phyloP scores from a whole-genome alignment of 345 rosid genomes.

The Citrus glauca region DNA sequence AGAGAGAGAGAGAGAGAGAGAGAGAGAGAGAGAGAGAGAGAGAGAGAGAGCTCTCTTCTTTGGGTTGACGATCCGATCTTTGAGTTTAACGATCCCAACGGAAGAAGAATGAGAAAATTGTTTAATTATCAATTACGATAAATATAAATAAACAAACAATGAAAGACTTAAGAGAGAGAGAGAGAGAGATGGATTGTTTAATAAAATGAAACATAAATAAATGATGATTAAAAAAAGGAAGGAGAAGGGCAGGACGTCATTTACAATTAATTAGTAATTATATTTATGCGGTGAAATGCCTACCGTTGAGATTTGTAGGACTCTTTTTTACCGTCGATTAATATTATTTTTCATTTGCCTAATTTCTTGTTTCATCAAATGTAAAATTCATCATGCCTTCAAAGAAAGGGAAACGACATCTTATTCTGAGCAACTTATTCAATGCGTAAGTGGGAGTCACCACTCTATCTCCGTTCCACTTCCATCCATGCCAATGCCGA shows the following conservation, averaged over 20 bases:
- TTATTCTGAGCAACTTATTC: conserved; percentile 10
- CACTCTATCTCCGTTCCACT: conserved; percentile 24
- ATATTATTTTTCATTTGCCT: no score
- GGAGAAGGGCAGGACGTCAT: neutral
- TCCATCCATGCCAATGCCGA: neutral
- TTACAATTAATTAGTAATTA: no score
- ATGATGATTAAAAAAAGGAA: neutral
- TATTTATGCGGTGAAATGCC: neutral
- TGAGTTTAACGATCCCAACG: conserved; percentile 21
- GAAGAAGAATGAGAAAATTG: neutral
- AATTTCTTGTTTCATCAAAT: neutral
- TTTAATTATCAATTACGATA: neutral
- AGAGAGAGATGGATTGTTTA: neutral
- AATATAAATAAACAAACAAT: neutral
- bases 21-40: neutral
- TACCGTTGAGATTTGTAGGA: conserved; percentile 6
- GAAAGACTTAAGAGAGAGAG: no score
- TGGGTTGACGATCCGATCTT: conserved; percentile 31
- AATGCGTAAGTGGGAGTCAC: conserved; percentile 25
- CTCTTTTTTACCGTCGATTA: conserved; percentile 8
- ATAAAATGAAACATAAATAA: neutral
- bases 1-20: neutral
- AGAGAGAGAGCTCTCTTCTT: conserved; percentile 9
- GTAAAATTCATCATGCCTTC: neutral
- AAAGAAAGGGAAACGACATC: neutral